Conservation (phyloP, 1,284 basidiomycete species). For the Sporisorium sorghi region DNA sequence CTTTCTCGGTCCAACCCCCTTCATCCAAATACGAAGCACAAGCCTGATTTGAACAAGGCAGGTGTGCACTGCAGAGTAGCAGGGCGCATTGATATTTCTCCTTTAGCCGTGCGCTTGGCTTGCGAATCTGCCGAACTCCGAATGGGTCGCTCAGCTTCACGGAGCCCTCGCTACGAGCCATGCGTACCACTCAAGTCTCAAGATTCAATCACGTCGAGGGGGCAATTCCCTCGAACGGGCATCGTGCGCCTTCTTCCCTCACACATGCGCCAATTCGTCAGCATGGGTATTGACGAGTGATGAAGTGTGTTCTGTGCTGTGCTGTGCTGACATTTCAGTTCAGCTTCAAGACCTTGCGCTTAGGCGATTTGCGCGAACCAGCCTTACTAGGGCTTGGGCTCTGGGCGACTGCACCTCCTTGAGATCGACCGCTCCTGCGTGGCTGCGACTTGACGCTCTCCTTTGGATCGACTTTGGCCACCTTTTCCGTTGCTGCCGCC, state of each 20-base stretch:
- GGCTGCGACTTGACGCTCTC: slow-evolving; percentile 17
- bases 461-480: slow-evolving; percentile 6
- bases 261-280: background rate
- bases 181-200: background rate
- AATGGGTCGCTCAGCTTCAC: background rate
- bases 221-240: background rate
- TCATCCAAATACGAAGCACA: background rate
- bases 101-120: slow-evolving; percentile 7
- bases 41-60: background rate
- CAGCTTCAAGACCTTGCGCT: slow-evolving; percentile 41
- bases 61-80: background rate
- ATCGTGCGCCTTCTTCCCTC: no score
- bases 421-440: slow-evolving; percentile 41
- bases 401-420: slow-evolving; percentile 13
- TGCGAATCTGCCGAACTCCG: background rate
- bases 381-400: slow-evolving; percentile 25
- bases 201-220: background rate
- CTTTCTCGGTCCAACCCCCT: no score
- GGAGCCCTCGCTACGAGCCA: no score
- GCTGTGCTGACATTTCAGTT: slow-evolving; percentile 17
- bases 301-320: background rate
- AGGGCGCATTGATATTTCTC: no score
- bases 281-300: background rate
- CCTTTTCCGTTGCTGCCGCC: slow-evolving; percentile 5
- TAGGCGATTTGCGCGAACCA: slow-evolving; percentile 28